phyloP scores from a whole-genome alignment of 2,329 filamentous ascomycete species.

The Penicillium brasilianum region DNA sequence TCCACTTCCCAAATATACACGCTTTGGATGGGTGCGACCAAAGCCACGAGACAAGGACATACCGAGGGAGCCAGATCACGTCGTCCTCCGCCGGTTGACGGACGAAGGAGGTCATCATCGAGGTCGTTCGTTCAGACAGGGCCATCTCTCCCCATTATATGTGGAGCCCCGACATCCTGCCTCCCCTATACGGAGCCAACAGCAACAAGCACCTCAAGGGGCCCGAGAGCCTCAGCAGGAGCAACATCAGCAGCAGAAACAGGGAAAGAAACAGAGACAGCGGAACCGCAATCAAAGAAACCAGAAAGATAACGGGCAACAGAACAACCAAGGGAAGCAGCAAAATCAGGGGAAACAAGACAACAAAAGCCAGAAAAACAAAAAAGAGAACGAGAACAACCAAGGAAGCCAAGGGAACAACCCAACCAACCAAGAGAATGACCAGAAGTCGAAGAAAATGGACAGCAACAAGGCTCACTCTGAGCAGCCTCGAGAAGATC shows the following conservation, averaged over 20 bases:
- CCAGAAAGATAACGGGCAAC: not conserved
- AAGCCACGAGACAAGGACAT: not conserved
- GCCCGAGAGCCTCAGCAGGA: not conserved
- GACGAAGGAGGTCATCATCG: not conserved
- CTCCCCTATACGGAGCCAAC: not conserved
- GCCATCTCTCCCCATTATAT: not conserved
- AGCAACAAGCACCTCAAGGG: not conserved
- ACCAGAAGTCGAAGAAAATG: not conserved
- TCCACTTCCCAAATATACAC: not conserved
- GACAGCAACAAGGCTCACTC: not conserved
- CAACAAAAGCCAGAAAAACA: not conserved
- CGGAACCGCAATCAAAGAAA: not conserved
- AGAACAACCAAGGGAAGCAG: constrained; percentile 1
- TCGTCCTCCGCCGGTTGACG: not conserved
- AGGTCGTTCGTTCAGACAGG: not conserved
- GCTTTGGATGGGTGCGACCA: not conserved
- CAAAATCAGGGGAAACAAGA: not conserved
- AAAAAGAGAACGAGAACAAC: not conserved
- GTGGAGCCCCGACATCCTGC: not conserved
- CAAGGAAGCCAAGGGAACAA: not conserved
- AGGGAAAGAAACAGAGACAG: constrained; percentile 1
- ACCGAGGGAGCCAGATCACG: not conserved
- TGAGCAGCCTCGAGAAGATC: not conserved
- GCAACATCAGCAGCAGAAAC: not conserved
- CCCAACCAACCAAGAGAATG: not conserved